Evolutionary conservation across 192 early-diverging fungal species (phyloP).

Genomic region (Coemansia sp.): DNA sequence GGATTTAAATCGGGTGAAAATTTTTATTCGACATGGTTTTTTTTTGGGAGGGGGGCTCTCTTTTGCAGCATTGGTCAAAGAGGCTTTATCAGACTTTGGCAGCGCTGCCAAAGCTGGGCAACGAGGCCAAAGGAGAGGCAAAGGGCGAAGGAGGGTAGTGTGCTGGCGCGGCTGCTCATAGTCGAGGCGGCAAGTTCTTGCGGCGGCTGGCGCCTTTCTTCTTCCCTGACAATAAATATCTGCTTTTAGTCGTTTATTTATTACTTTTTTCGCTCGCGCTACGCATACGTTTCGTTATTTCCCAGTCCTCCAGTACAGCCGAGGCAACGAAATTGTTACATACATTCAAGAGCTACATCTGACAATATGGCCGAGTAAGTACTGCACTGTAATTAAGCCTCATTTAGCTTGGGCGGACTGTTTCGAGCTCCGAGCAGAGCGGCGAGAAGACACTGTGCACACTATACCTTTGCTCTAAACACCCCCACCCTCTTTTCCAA

Average conservation of each 20-base stretch:
- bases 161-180: neutral
- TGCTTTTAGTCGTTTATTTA: constrained; percentile 22
- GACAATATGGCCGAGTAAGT: constrained; percentile 53
- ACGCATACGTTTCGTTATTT: constrained; percentile 28
- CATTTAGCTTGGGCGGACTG: neutral
- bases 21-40: neutral
- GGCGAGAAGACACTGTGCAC: neutral
- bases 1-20: neutral
- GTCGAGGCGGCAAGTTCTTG: neutral
- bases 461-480: neutral
- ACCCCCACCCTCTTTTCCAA: too few species aligned
- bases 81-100: neutral
- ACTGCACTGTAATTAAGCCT: constrained; percentile 5
- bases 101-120: neutral
- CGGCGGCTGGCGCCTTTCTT: constrained; percentile 10
- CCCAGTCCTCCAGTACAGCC: constrained; percentile 12
- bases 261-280: neutral
- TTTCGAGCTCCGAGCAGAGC: neutral
- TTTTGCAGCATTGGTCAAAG: neutral
- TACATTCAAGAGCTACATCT: constrained; percentile 10
- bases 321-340: constrained; percentile 33
- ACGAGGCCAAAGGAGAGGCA: neutral
- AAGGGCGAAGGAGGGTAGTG: neutral
- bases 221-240: constrained; percentile 15
- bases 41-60: too few species aligned